Percentiles rank a stretch among this genome's conserved stretches.
Conservation (phyloP, 2,329 filamentous ascomycete genomes). For the Cladosporium sp. region DNA sequence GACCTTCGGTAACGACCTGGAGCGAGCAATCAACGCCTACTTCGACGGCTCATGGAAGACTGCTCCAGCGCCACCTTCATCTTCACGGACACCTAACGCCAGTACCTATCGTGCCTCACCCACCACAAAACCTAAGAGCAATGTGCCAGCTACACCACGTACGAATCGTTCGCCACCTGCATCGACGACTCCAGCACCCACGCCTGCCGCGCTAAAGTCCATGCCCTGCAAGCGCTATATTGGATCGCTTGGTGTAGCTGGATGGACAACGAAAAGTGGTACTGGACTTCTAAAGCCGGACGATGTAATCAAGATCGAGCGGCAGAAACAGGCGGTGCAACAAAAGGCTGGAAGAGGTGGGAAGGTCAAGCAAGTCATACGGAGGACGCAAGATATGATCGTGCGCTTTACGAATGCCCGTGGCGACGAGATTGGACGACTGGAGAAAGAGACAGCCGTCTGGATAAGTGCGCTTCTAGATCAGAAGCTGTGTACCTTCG, state of each 20-base stretch:
- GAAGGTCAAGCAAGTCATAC: conserved; percentile 51
- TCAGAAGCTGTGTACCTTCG: conserved; percentile 82
- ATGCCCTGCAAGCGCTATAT: conserved; percentile 72
- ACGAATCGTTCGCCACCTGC: conserved; percentile 5
- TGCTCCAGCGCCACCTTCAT: conserved; percentile 17
- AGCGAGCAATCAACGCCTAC: conserved; percentile 65
- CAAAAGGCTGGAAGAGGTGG: conserved; percentile 43
- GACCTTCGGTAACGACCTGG: conserved; percentile 54
- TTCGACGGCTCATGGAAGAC: conserved; percentile 64
- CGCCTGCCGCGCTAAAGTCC: conserved; percentile 24
- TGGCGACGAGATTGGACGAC: conserved; percentile 80
- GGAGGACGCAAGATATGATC: conserved; percentile 76
- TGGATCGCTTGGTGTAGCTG: conserved; percentile 86
- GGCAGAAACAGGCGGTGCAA: conserved; percentile 69
- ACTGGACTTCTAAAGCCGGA: conserved; percentile 73
- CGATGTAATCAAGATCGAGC: conserved; percentile 82
- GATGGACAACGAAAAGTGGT: conserved; percentile 88
- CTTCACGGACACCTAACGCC: conserved; percentile 23
- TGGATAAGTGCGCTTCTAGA: conserved; percentile 95
- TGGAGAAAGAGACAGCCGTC: conserved; percentile 81
- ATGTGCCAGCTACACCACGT: conserved; percentile 11
- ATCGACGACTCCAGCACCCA: neutral
- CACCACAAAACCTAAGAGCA: conserved; percentile 2
- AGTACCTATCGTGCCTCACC: conserved; percentile 9
- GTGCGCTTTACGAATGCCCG: conserved; percentile 82